Conservation (phyloP, 495 filamentous ascomycete species). For the Daldinia childiae region DNA sequence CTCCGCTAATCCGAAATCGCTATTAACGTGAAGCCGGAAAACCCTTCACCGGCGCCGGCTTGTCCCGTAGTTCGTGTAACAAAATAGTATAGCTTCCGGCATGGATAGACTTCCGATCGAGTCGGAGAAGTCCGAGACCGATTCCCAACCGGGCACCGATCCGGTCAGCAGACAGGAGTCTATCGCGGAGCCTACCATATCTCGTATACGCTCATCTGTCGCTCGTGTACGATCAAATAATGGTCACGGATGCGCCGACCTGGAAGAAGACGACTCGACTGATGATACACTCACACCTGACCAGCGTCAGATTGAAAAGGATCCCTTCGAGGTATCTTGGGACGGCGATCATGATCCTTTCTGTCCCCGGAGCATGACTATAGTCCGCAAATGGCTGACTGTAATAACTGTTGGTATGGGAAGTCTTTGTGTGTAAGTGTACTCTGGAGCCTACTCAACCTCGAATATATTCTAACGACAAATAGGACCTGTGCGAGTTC, state of each 20-base stretch:
- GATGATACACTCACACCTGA: slow-evolving; percentile 36
- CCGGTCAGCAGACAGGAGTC: slow-evolving; percentile 1
- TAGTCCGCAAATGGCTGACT: slow-evolving; percentile 79
- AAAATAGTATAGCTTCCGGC: background rate
- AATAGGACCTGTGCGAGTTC: slow-evolving; percentile 85
- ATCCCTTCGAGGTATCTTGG: slow-evolving; percentile 74
- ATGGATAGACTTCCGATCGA: slow-evolving; percentile 16
- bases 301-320: slow-evolving; percentile 48
- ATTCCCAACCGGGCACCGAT: slow-evolving; percentile 11
- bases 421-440: slow-evolving; percentile 84
- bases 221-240: slow-evolving; percentile 65
- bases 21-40: background rate
- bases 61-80: slow-evolving; percentile 1
- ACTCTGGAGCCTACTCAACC: background rate
- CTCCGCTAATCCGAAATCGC: background rate
- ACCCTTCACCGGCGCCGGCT: background rate
- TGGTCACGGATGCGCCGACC: slow-evolving; percentile 66
- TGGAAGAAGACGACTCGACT: slow-evolving; percentile 50
- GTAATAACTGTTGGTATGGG: slow-evolving; percentile 74
- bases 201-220: slow-evolving; percentile 26
- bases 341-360: slow-evolving; percentile 74
- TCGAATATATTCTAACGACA: background rate
- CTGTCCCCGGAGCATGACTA: slow-evolving; percentile 76
- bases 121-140: slow-evolving; percentile 25
- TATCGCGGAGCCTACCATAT: background rate